Evolutionary conservation across 1,139 yeast genomes (phyloP), one percentile per base, ranked within the genome.

Genomic region (Meyerozyma athensensis): DNA sequence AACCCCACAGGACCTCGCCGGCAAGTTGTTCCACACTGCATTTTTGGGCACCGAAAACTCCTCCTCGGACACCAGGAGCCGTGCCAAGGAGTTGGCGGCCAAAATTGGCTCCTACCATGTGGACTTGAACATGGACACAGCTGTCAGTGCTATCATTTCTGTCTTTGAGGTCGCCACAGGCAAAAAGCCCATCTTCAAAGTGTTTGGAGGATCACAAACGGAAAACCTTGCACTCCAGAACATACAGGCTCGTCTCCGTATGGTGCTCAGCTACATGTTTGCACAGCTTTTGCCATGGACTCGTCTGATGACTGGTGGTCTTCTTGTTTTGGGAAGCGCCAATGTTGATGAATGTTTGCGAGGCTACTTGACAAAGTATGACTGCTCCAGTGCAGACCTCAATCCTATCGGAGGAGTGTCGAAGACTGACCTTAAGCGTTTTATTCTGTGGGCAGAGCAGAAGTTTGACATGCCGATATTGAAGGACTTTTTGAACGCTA

Each of bases 401-500:
- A 92, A 92, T 56, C 99, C 98, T 12, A 92, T 92, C 50, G 99
- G 99, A 12, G 96, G 97, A 19, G 86, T 92, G 37, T 89, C 97
- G 19, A 92, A 92, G 58, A 86, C 89, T 0, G 99, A 94, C 56
- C 68, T 92, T 56, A 90, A 87, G 56, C 68, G 75, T 38, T 92
- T 94, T 53, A 92, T 92, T 42, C 77, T 71, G 4, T 92, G 89
- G 77, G 92, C 97, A 0, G 71, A 77, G 31, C 60, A 54, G 8
- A 71, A 75, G 39, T 90, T 85, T 56, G 72, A 83, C 1, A 56
- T 92, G 53, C 96, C 97, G 4, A 74, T 92, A 18, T 68, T 92
- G 44, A 65, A 74, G 34, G 84, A 82, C 5, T 92, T 94, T 56
- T 66, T 92, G 36, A 77, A 77, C 44, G 98, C 98, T 0, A 83